Base-by-base conservation (phyloP, 805 yeast species). In the Ogataea nonfermentans region DNA sequence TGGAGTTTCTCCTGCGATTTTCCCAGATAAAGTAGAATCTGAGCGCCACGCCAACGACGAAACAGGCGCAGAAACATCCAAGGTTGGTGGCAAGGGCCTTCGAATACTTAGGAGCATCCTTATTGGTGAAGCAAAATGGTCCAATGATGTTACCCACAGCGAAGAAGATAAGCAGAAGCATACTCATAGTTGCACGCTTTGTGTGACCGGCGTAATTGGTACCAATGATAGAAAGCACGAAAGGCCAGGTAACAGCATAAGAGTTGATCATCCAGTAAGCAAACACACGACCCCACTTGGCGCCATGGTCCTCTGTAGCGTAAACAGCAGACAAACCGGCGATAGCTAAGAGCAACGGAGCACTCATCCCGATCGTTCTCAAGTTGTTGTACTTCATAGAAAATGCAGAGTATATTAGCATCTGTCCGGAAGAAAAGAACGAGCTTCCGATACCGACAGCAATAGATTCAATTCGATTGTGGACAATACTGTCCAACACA, bases 121-220 rank as follows among this genome's bases (percentile, higher is more conserved):
- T 47, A 3, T 58, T 55, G 29, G 62, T 61, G 53, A 73, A 73
- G 10, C 75, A 65, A 47, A 71, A 76, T 1, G 80, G 78, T 4
- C 81, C 81, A 32, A 67, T 62, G 40, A 73, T 57, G 51, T 76
- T 77, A 12, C 81, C 81, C n/a, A 66, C 72, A 49, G 78, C 73
- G 56, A 70, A 74, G 11, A 68, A 70, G 26, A 74, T 52, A 30
- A 75, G 62, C 36, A 64, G 50, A 25, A 68, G 48, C 11, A 76
- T 74, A 48, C 67, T 71, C 10, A 66, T 66, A 7, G 70, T 61
- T 23, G 65, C 56, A 53, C 73, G 74, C 60, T 76, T 76, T 12
- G 81, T 74, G 52, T 71, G 74, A 9, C 81, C 81, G 4, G 74
- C 71, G 35, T 66, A 59, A 44, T 74, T 71, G 29, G 53, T 44